These are phyloP conservation scores for Zhuliangozyma parablackwelliae DNA, from an alignment of 1,139 yeast species.

Conservation along the genomic window DNA sequence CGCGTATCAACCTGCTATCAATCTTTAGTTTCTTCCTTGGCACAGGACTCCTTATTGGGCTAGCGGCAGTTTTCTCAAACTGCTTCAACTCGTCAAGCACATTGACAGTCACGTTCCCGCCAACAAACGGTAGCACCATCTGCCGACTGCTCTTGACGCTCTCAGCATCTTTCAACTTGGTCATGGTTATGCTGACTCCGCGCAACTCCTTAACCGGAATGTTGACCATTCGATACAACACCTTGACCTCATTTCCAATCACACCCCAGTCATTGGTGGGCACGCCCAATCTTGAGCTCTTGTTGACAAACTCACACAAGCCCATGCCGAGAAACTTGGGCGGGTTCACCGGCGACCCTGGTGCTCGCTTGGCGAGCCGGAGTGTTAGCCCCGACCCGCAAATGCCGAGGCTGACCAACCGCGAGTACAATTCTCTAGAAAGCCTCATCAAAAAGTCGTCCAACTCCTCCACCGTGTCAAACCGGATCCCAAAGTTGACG, in stretches of 20 bases:
- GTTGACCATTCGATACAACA: constrained; percentile 51
- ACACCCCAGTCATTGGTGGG: constrained; percentile 61
- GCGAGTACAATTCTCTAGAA: constrained; percentile 52
- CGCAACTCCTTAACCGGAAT: constrained; percentile 67
- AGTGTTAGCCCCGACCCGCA: constrained; percentile 58
- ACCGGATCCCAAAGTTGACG: constrained; percentile 86
- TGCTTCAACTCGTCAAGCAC: constrained; percentile 8
- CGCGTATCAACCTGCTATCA: no score
- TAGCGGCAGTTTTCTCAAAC: not conserved
- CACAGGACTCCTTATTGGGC: no score
- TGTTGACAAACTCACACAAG: constrained; percentile 58
- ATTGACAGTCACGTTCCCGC: constrained; percentile 3
- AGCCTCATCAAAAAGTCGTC: constrained; percentile 59
- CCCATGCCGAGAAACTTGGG: constrained; percentile 87
- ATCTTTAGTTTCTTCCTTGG: no score
- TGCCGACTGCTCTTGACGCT: constrained; percentile 29
- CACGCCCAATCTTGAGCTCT: constrained; percentile 57
- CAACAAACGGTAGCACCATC: constrained; percentile 35
- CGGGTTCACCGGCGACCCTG: constrained; percentile 66
- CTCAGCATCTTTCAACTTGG: constrained; percentile 45
- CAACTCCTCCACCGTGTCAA: constrained; percentile 55
- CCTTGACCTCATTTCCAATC: constrained; percentile 57
- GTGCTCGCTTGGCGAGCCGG: constrained; percentile 61
- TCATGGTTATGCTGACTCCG: constrained; percentile 72
- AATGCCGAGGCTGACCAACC: constrained; percentile 47